phyloP scores from a whole-genome alignment of 768 basidiomycete species.

The Clavulina sp. region DNA sequence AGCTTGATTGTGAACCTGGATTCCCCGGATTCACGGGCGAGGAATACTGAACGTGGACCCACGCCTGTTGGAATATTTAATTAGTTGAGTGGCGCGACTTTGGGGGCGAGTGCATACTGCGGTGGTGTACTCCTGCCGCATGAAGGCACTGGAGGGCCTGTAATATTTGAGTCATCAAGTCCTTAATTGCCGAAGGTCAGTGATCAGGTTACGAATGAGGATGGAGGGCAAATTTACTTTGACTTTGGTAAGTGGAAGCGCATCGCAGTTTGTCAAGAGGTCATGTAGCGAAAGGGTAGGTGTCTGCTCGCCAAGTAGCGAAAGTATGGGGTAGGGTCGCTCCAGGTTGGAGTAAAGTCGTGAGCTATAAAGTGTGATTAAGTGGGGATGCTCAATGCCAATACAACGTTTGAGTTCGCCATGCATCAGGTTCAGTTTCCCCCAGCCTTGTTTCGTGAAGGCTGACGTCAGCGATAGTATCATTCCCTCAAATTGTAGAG shows the following conservation, averaged over 20 bases:
- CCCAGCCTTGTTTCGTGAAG: slow-evolving; percentile 25
- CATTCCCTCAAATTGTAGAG: not conserved
- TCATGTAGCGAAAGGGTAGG: slow-evolving; percentile 51
- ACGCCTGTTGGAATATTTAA: not conserved
- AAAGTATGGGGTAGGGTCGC: slow-evolving; percentile 36
- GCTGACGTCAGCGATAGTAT: too few relatives aligned
- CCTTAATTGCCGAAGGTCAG: not conserved
- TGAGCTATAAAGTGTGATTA: slow-evolving; percentile 49
- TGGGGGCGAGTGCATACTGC: slow-evolving; percentile 27
- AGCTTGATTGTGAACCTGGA: slow-evolving; percentile 52
- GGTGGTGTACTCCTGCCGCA: slow-evolving; percentile 46
- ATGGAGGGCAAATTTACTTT: slow-evolving; percentile 27
- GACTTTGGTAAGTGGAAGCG: slow-evolving; percentile 54
- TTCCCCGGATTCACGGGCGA: slow-evolving; percentile 30
- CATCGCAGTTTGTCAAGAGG: slow-evolving; percentile 58
- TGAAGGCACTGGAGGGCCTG: slow-evolving; percentile 53
- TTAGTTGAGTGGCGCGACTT: not conserved
- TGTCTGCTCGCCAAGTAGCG: slow-evolving; percentile 53
- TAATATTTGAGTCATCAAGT: slow-evolving; percentile 34
- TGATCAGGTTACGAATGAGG: not conserved
- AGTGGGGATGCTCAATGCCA: slow-evolving; percentile 41
- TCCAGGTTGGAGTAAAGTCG: slow-evolving; percentile 35
- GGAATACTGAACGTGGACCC: slow-evolving; percentile 1
- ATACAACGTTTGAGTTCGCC: slow-evolving; percentile 42
- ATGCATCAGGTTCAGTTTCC: slow-evolving; percentile 22